Evolutionary conservation across 768 basidiomycete genomes (phyloP).

Genomic region (Lactifluus volemus): DNA sequence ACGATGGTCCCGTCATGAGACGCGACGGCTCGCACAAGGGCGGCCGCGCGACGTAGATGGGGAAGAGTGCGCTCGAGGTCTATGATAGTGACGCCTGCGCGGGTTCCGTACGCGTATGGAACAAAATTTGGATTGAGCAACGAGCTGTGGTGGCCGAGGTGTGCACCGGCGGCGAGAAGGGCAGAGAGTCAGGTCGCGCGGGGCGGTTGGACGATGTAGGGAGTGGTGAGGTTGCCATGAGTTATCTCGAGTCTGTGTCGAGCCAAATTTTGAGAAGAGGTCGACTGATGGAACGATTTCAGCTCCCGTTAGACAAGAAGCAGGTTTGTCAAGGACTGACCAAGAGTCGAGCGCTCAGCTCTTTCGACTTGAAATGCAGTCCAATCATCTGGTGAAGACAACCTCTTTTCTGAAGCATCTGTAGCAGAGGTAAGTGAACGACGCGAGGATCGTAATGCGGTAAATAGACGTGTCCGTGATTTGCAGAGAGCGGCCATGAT

Average conservation of each 20-base stretch:
- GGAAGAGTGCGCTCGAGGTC: constrained; percentile 93
- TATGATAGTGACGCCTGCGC: constrained; percentile 85
- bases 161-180: constrained; percentile 86
- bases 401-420: constrained; percentile 2
- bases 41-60: constrained; percentile 82
- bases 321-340: constrained; percentile 33
- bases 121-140: constrained; percentile 86
- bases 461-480: background rate
- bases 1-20: constrained; percentile 76
- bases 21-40: constrained; percentile 75
- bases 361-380: constrained; percentile 49
- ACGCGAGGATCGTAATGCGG: background rate
- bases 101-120: constrained; percentile 88
- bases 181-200: constrained; percentile 77
- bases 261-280: constrained; percentile 60
- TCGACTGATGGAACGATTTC: constrained; percentile 25
- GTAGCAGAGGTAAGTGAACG: constrained; percentile 15
- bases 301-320: constrained; percentile 20
- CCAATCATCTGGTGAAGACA: constrained; percentile 57
- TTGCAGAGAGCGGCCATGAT: constrained; percentile 21
- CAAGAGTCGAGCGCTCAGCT: constrained; percentile 44
- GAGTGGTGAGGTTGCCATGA: constrained; percentile 66
- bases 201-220: constrained; percentile 50
- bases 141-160: constrained; percentile 80
- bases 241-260: constrained; percentile 57